These are phyloP conservation scores for Theobroma cacao DNA, from an alignment of 345 rosid genomes.

Conservation along the genomic window DNA sequence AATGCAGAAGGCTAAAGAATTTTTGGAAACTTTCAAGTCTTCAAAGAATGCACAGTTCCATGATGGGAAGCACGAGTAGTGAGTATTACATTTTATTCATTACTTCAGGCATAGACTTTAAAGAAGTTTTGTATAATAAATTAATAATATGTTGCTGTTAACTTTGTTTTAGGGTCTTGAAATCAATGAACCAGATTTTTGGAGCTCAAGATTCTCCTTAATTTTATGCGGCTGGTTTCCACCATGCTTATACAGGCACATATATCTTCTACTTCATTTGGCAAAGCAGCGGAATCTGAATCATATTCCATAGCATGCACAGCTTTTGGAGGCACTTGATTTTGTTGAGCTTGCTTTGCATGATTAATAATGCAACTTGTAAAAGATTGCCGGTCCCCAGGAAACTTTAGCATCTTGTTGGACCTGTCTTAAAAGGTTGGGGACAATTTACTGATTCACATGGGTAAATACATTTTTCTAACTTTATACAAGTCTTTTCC, in stretches of 20 bases:
- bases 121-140: background rate
- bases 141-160: background rate
- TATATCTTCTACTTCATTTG: background rate
- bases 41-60: slow-evolving; percentile 88
- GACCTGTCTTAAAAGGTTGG: background rate
- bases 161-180: slow-evolving; percentile 18
- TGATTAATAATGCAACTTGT: background rate
- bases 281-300: background rate
- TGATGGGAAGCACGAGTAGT: slow-evolving; percentile 77
- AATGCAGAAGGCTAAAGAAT: slow-evolving; percentile 55
- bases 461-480: background rate
- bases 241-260: background rate
- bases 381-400: background rate
- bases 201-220: background rate
- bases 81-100: slow-evolving; percentile 6
- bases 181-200: slow-evolving; percentile 6
- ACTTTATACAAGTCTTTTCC: background rate
- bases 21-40: slow-evolving; percentile 87
- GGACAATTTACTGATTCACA: background rate
- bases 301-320: background rate
- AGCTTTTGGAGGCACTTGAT: background rate
- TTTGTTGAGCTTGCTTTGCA: slow-evolving; percentile 14
- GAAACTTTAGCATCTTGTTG: background rate
- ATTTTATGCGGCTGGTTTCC: background rate
- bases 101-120: background rate